Conservation (phyloP, 2,329 filamentous ascomycete species). For the Pezicula rhizophila region DNA sequence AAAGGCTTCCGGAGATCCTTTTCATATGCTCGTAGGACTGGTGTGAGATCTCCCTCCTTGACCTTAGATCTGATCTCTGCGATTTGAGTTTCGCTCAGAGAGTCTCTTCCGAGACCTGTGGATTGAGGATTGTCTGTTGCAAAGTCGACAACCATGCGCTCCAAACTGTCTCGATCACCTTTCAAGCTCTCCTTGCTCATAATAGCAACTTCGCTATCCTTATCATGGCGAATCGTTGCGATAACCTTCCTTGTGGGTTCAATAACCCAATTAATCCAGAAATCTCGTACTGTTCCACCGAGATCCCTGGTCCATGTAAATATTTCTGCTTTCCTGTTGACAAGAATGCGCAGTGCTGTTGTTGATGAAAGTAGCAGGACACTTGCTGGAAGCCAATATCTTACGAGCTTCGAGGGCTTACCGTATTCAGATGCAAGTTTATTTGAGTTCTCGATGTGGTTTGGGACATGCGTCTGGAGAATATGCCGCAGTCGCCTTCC, state of each 20-base stretch:
- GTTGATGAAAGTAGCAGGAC: slow-evolving; percentile 74
- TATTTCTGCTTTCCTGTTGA: slow-evolving; percentile 71
- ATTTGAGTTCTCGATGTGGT: slow-evolving; percentile 54
- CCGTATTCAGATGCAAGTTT: slow-evolving; percentile 59
- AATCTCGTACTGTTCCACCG: slow-evolving; percentile 74
- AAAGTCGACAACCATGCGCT: slow-evolving; percentile 98
- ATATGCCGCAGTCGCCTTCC: slow-evolving; percentile 63
- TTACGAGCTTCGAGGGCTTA: slow-evolving; percentile 65
- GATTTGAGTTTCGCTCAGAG: slow-evolving; percentile 64
- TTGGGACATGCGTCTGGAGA: slow-evolving; percentile 61
- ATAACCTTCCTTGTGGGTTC: slow-evolving; percentile 79
- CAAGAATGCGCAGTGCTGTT: slow-evolving; percentile 73
- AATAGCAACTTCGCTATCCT: slow-evolving; percentile 88
- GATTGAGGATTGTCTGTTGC: slow-evolving; percentile 72
- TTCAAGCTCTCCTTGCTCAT: slow-evolving; percentile 91
- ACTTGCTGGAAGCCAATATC: slow-evolving; percentile 82
- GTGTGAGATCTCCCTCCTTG: slow-evolving; percentile 85
- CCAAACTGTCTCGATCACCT: slow-evolving; percentile 84
- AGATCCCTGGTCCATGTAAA: slow-evolving; percentile 73
- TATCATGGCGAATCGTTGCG: slow-evolving; percentile 87
- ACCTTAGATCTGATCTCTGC: slow-evolving; percentile 72
- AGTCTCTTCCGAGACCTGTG: slow-evolving; percentile 36
- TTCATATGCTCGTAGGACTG: slow-evolving; percentile 86
- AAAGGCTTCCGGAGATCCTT: slow-evolving; percentile 79
- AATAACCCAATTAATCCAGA: slow-evolving; percentile 95